Conservation (phyloP, 2,329 filamentous ascomycete species). For the Diaporthe australafricana region DNA sequence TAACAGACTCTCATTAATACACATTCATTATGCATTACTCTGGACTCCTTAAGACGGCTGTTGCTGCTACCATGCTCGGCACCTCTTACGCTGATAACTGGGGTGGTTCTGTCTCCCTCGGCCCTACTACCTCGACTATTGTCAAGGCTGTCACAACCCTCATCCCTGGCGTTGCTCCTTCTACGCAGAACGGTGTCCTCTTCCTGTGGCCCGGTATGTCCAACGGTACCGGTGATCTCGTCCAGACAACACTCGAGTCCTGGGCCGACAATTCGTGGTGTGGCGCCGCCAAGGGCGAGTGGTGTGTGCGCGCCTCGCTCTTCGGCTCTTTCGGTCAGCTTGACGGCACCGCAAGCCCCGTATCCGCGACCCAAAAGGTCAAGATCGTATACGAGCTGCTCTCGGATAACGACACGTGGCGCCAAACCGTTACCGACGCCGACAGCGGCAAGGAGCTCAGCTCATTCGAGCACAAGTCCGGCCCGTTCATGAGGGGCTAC, state of each 20-base stretch:
- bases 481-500: conserved; percentile 51
- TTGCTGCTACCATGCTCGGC: neutral
- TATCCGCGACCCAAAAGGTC: conserved; percentile 18
- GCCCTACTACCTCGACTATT: conserved; percentile 42
- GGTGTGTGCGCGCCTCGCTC: conserved; percentile 52
- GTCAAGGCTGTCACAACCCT: conserved; percentile 53
- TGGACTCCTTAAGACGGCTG: neutral
- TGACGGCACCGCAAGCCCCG: conserved; percentile 39
- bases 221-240: conserved; percentile 56
- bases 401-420: conserved; percentile 40
- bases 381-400: conserved; percentile 43
- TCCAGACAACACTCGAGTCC: conserved; percentile 55
- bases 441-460: conserved; percentile 48
- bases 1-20: neutral
- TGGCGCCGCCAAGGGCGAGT: conserved; percentile 51
- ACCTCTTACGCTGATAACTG: conserved; percentile 1
- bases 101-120: conserved; percentile 34
- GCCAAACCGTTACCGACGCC: conserved; percentile 49
- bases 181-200: conserved; percentile 50
- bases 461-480: conserved; percentile 47
- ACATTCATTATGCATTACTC: neutral
- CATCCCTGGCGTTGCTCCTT: conserved; percentile 52
- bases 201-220: conserved; percentile 59
- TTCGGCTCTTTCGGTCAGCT: conserved; percentile 56
- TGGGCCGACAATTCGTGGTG: conserved; percentile 56